Conservation (phyloP, 2,329 filamentous ascomycete species). For the Corynespora cassiicola region DNA sequence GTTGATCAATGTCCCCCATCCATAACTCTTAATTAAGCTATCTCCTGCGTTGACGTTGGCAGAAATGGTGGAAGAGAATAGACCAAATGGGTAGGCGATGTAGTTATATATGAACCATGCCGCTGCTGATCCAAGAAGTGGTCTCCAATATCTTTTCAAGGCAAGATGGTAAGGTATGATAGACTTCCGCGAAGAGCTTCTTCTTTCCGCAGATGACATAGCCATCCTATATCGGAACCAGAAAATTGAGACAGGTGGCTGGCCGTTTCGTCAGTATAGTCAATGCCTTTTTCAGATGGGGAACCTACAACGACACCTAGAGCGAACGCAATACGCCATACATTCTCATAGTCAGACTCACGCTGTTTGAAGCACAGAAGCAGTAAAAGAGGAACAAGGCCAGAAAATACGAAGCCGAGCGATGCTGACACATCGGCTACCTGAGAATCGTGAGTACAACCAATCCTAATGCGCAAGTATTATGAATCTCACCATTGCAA, state of each 20-base stretch:
- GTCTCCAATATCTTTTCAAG: constrained; percentile 57
- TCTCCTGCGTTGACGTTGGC: constrained; percentile 25
- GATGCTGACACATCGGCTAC: constrained; percentile 59
- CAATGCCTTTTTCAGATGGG: neutral
- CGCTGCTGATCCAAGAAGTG: constrained; percentile 55
- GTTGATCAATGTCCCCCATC: constrained; percentile 31
- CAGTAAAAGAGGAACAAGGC: constrained; percentile 58
- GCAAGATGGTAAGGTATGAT: constrained; percentile 57
- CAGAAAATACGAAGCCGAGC: constrained; percentile 59
- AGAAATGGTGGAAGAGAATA: constrained; percentile 61
- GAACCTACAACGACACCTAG: constrained; percentile 51
- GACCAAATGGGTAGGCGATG: constrained; percentile 61
- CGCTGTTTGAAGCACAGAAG: constrained; percentile 57
- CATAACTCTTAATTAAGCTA: constrained; percentile 26
- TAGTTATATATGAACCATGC: constrained; percentile 64
- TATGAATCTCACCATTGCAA: too few relatives aligned
- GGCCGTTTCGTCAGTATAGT: neutral
- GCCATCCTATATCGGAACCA: constrained; percentile 62
- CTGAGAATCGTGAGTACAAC: too few relatives aligned
- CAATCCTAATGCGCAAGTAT: too few relatives aligned
- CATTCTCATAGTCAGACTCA: constrained; percentile 47
- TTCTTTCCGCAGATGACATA: constrained; percentile 57
- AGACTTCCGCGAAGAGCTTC: constrained; percentile 48
- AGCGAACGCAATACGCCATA: constrained; percentile 60
- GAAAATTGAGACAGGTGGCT: constrained; percentile 58